A percentile compares a stretch with the other conserved stretches of the same genome.
phyloP scores from a whole-genome alignment of 345 rosid genomes.

The Nasturtium officinale region DNA sequence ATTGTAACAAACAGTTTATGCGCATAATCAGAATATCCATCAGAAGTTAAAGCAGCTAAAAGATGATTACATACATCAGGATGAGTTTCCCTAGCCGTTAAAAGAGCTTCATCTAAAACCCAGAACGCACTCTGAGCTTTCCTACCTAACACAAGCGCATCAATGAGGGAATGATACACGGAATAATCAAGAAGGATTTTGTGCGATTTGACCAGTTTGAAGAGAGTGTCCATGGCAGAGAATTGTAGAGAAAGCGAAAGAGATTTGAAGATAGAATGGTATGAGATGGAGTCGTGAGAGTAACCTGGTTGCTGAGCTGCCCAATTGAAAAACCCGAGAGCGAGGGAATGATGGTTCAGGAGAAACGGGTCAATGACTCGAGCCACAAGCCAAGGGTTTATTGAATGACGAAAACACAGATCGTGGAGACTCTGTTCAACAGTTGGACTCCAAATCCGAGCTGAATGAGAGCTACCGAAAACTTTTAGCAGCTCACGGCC shows the following conservation, averaged over 20 bases:
- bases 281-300: slow-evolving; percentile 63
- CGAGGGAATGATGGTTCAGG: slow-evolving; percentile 65
- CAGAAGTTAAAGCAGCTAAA: slow-evolving; percentile 63
- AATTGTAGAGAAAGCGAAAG: slow-evolving; percentile 70
- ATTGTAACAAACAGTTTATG: slow-evolving; percentile 67
- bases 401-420: slow-evolving; percentile 52
- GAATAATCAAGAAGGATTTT: slow-evolving; percentile 58
- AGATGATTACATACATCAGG: slow-evolving; percentile 67
- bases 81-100: slow-evolving; percentile 45
- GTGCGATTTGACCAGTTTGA: slow-evolving; percentile 60
- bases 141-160: slow-evolving; percentile 52
- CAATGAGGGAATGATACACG: slow-evolving; percentile 51
- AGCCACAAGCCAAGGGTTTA: slow-evolving; percentile 70
- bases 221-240: slow-evolving; percentile 55
- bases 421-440: slow-evolving; percentile 70
- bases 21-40: slow-evolving; percentile 55
- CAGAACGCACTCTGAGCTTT: slow-evolving; percentile 59
- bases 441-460: slow-evolving; percentile 61
- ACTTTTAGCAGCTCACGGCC: slow-evolving; percentile 65
- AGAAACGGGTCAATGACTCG: slow-evolving; percentile 77
- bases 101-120: slow-evolving; percentile 55
- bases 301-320: slow-evolving; percentile 83
- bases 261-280: slow-evolving; percentile 70
- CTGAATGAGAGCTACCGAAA: slow-evolving; percentile 48
- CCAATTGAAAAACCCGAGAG: slow-evolving; percentile 96